Evolutionary conservation across 2,329 filamentous ascomycete genomes (phyloP).

Genomic region (Aspergillus unguis): DNA sequence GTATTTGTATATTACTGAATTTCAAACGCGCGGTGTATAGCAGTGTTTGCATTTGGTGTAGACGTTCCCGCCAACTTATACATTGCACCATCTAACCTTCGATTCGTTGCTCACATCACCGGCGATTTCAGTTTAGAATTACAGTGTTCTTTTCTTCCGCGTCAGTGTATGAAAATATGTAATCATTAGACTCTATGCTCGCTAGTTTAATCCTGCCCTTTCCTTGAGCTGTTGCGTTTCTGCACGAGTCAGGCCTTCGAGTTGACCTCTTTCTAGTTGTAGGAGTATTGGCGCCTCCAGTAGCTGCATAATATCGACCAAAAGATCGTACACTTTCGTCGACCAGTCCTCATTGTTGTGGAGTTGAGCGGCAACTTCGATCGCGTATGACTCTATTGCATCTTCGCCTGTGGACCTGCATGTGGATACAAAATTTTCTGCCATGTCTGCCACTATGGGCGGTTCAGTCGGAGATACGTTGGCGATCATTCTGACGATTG

Average conservation of each 20-base stretch:
- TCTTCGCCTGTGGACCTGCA: background rate
- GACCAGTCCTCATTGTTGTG: conserved; percentile 35
- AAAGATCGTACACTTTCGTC: conserved; percentile 37
- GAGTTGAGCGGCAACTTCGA: background rate
- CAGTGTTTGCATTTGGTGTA: background rate
- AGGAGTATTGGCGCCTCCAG: conserved; percentile 49
- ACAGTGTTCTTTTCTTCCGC: too few relatives aligned
- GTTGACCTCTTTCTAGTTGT: conserved; percentile 50
- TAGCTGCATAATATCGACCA: conserved; percentile 43
- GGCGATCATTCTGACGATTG: conserved; percentile 46
- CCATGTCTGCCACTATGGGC: background rate
- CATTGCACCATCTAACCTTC: background rate
- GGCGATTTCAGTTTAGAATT: too few relatives aligned
- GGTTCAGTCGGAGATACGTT: conserved; percentile 3
- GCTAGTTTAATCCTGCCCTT: conserved; percentile 18
- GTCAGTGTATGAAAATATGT: too few relatives aligned
- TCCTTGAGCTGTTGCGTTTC: conserved; percentile 38
- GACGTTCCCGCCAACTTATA: background rate
- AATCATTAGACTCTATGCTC: background rate
- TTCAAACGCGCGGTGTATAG: conserved; percentile 12
- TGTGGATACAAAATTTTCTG: background rate
- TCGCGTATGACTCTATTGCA: background rate
- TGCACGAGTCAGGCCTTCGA: conserved; percentile 36
- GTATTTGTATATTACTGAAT: conserved; percentile 28
- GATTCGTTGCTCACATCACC: too few relatives aligned